Evolutionary conservation across 225 moss, liverwort and hornwort genomes (phyloP), one percentile per base, ranked within the genome.

Genomic region (Bryum argenteum): DNA sequence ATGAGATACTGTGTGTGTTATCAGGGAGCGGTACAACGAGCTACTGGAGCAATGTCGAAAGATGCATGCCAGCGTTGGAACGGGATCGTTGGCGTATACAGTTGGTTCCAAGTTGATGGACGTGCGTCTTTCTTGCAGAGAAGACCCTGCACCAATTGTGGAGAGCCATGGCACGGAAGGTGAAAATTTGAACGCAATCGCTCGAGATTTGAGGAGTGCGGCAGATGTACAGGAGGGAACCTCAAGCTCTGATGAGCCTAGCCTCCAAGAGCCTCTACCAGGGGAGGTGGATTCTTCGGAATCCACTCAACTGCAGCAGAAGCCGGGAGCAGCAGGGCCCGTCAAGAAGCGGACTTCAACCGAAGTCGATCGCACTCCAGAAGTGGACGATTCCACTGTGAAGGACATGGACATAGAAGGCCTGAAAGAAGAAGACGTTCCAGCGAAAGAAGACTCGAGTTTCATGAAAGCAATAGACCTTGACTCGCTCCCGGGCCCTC

Each of bases 41-140:
- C 80, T 95, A 13, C 87, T 95, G 63, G 89, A 90, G 50, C 87
- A 95, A 78, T 95, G 94, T 67, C 90, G 84, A 53, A 72, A 78
- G 42, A 95, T 95, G 94, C 94, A 95, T 75, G 75, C 89, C 11
- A 95, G 91, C 78, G 74, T 95, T 28, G 94, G 94, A 72, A 90
- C 94, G 19, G 90, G 94, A 50, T 80, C 76, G 71, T 77, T 95
- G 79, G 92, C 94, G 4, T 92, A 95, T 78, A 90, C 92, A 22
- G 84, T 92, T 37, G 94, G 92, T 26, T 87, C 91, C 40, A 95
- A 92, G 58, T 78, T 95, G 58, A 90, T 95, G 94, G 94, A 95
- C 71, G 87, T 90, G 17, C 83, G 94, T 21, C 76, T 89, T 48
- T 61, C 80, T 62, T 85, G 79, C 21, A 83, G 48, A 59, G 65